Evolutionary conservation across 2,329 filamentous ascomycete genomes (phyloP).

Genomic region (Trichoderma arundinaceum): DNA sequence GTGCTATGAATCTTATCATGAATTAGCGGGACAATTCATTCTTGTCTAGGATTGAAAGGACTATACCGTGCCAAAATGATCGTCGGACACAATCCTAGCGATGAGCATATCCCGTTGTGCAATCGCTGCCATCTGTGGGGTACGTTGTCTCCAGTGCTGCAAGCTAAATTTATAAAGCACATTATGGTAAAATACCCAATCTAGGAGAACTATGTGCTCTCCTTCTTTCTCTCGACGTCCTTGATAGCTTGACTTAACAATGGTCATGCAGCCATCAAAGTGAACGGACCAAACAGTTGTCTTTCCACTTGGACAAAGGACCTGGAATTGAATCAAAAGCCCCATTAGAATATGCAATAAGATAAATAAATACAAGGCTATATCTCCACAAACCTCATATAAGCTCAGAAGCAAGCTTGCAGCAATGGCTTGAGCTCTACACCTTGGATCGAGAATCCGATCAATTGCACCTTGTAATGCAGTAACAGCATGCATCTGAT

Average conservation of each 20-base stretch:
- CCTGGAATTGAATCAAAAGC: not conserved
- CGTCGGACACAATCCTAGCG: not conserved
- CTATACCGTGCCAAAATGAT: slow-evolving; percentile 7
- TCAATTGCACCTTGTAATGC: slow-evolving; percentile 20
- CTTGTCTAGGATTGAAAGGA: too few species aligned
- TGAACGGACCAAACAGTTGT: slow-evolving; percentile 27
- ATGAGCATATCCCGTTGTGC: slow-evolving; percentile 25
- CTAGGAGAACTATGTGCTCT: slow-evolving; percentile 19
- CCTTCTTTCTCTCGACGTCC: slow-evolving; percentile 5
- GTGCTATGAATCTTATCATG: slow-evolving; percentile 21
- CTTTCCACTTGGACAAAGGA: slow-evolving; percentile 23
- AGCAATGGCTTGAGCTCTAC: slow-evolving; percentile 29
- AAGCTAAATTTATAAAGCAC: slow-evolving; percentile 31
- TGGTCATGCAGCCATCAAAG: slow-evolving; percentile 28
- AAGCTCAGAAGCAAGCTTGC: slow-evolving; percentile 30
- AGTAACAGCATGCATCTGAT: slow-evolving; percentile 27
- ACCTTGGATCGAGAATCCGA: slow-evolving; percentile 9
- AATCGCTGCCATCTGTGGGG: slow-evolving; percentile 18
- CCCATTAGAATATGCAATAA: too few species aligned
- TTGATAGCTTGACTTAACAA: slow-evolving; percentile 27
- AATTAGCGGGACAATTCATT: not conserved
- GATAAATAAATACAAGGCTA: too few species aligned
- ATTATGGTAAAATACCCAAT: slow-evolving; percentile 32
- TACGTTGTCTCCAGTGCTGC: slow-evolving; percentile 29
- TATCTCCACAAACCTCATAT: slow-evolving; percentile 24